Evolutionary conservation across 306 rosid species (phyloP), one percentile per base, ranked within the genome.

Genomic region (Cucumis melo): DNA sequence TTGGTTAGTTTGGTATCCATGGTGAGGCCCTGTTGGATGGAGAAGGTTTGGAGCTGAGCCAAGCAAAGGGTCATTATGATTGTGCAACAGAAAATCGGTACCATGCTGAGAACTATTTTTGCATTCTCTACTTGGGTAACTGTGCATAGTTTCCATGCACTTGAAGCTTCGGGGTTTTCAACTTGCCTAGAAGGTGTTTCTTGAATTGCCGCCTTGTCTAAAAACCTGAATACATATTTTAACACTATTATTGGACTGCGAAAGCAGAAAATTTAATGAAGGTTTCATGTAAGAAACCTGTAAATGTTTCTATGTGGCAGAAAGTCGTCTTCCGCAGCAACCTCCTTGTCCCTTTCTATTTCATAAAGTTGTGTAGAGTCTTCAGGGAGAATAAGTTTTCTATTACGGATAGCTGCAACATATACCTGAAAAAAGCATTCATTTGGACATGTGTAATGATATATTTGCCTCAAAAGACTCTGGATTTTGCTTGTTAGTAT

Each of bases 41-140:
- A 94, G 84, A 94, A 91, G 27, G 98, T 94, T 85, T 90, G 98
- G 13, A 94, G 95, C 58, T 94, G 98, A 48, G 98, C 98, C 23
- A 91, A 82, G 80, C 98, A 94, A 46, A 94, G 96, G n/a, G 96
- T 94, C 97, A 91, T 91, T 76, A 90, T 80, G 21, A 91, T 87
- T 80, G 98, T 91, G 87, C 97, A 94, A 39, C 89, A 78, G 78
- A 94, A 94, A 53, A 94, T 79, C 24, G 98, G 98, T 64, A 86
- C 21, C 96, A 94, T 83, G 67, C 95, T 85, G 1, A 84, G 77
- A 46, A 91, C 62, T 68, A 92, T 82, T 81, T 94, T 94, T 19
- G 95, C 98, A 56, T 91, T 91, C 81, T 94, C 98, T n/a, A 91
- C 98, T 83, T 94, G 98, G 5, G 96, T 91, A 0, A 94, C 93